Evolutionary conservation across 169 alveolate species (phyloP), one percentile per base, ranked within the genome.

Genomic region (Blepharisma undulans): DNA sequence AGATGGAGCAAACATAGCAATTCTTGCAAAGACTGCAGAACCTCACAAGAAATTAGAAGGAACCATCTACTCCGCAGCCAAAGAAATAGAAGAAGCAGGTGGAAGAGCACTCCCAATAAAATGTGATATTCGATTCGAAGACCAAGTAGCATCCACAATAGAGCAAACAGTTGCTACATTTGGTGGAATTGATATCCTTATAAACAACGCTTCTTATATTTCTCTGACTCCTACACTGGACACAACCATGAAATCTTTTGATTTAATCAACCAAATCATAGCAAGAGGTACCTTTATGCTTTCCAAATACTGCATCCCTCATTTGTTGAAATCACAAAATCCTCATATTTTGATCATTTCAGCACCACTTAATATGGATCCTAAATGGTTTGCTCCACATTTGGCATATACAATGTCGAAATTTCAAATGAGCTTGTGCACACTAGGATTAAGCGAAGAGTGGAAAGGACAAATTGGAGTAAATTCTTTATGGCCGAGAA

Each of bases 1-100:
- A 92, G 97, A 95, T 87, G 97, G 97, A 18, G 97, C 97, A 10
- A 95, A 95, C 84, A 87, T 95, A 66, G 97, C 92, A 6, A 94
- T 95, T 61, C 93, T 95, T 1, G 96, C 97, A 8, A 95, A 95
- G 87, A 95, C 97, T 32, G 95, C 94, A 33, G 95, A 94, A n/a
- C 93, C 95, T 7, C 95, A 95, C 84, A 93, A 95, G 34, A 94
- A 94, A 66, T 85, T 95, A 30, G 94, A 92, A 72, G 97, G 97
- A 19, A 95, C 97, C n/a, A 95, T 95, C 59, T 92, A 91, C 32
- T 92, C 97, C 21, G 97, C 97, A 48, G 96, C 96, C 34, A 92
- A 91, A 34, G 96, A 94, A 79, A 94, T 94, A n/a, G 93, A 90
- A 92, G 84, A 93, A 66, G 94, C 93, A 16, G 97, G 97, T 8